Evolutionary conservation across 495 filamentous ascomycete species (phyloP).

Genomic region (Aspergillus funiculosus): DNA sequence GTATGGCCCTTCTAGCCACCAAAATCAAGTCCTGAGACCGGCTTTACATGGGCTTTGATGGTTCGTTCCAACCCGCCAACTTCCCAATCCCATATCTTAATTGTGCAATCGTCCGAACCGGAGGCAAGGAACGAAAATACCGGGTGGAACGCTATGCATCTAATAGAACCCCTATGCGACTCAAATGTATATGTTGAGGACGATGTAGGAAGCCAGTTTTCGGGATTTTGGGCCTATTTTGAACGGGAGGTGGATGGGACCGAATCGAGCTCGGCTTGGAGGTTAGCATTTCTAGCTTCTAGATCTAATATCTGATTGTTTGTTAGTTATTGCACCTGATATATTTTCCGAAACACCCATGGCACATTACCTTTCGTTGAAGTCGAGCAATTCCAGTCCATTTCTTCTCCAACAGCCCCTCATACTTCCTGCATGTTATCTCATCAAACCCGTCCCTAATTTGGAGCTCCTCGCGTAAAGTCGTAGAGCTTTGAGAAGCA

Average conservation of each 20-base stretch:
- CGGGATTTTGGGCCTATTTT: slow-evolving; percentile 73
- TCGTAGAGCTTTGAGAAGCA: slow-evolving; percentile 56
- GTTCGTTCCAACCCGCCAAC: slow-evolving; percentile 86
- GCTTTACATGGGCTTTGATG: slow-evolving; percentile 87
- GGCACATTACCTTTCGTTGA: slow-evolving; percentile 72
- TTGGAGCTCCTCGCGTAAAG: slow-evolving; percentile 48
- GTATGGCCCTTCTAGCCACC: slow-evolving; percentile 81
- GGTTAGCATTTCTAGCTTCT: slow-evolving; percentile 59
- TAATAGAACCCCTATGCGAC: slow-evolving; percentile 76
- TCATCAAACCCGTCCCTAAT: slow-evolving; percentile 68
- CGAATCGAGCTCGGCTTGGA: slow-evolving; percentile 79
- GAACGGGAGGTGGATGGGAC: slow-evolving; percentile 76
- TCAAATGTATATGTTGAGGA: slow-evolving; percentile 60
- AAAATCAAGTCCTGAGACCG: slow-evolving; percentile 84
- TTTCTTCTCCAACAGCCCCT: slow-evolving; percentile 84
- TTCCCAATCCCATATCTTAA: slow-evolving; percentile 99
- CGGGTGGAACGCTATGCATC: slow-evolving; percentile 90
- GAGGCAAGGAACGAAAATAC: slow-evolving; percentile 86
- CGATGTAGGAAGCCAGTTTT: slow-evolving; percentile 82
- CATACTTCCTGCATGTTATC: slow-evolving; percentile 76
- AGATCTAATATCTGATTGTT: slow-evolving; percentile 83
- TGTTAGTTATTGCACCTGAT: neutral
- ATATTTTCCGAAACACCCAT: neutral
- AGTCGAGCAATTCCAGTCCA: slow-evolving; percentile 90
- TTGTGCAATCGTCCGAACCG: slow-evolving; percentile 87